Base-by-base conservation (phyloP, 2,329 filamentous ascomycete genomes). In the Didymella arachidicola region DNA sequence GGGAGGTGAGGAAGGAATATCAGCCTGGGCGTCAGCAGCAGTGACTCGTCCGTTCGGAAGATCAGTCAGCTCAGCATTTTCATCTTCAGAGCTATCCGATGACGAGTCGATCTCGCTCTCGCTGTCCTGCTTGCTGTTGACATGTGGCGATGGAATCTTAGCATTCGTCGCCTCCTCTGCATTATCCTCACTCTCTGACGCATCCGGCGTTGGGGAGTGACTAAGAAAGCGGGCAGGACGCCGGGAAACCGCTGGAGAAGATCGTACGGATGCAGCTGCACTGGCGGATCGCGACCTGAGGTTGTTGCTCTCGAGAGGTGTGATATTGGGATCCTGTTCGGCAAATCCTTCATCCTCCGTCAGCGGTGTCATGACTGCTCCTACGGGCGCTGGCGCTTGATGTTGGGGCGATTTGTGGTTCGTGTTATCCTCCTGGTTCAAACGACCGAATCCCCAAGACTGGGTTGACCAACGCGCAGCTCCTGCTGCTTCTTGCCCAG, bases 151-250 rank as follows among this genome's bases (percentile, higher is more conserved):
- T 18, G 49, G 42, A 30, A 22, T 47, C 49, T 54, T 55, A 4
- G 48, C 42, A 2, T 32, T 30, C 7, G 50, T 56, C 3, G 54
- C 52, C 11, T 57, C 60, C 5, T 62, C 62, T 14, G 52, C 57
- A 22, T 67, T 66, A 4, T 57, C 60, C 25, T 68, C 69, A 34
- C 62, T 65, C 14, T 54, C 55, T 10, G 65, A 64, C 16, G 54
- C 55, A 39, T 65, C 57, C 19, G 65, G 68, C 5, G 68, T 66
- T 22, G 69, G 69, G 2, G 68, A 67, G 30, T 66, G 67, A 29
- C 62, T 72, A 14, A 72, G 44, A 27, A 58, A 69, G 16, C 65
- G 65, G 11, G 69, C 69, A 53, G 69, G 67, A 41, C 44, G 54
- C 26, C 65, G 65, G 7, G 55, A 52, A 4, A 62, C 54, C 10